phyloP scores from a whole-genome alignment of 176 grass and related monocot species.

The Bothriochloa decipiens region DNA sequence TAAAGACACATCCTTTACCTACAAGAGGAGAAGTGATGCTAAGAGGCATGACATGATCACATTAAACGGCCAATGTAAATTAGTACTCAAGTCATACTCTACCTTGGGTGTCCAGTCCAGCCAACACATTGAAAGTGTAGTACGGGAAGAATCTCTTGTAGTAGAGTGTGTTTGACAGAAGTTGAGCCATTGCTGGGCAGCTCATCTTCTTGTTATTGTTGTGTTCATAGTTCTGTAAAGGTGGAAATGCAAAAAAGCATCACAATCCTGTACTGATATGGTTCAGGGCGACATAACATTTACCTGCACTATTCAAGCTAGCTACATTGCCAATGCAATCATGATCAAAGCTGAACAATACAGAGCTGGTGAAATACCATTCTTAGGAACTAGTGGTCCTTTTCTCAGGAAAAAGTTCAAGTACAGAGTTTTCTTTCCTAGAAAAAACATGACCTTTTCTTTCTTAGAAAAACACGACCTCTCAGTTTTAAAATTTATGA shows the following conservation, averaged over 20 bases:
- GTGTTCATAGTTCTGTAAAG: slow-evolving; percentile 58
- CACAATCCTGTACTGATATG: background rate
- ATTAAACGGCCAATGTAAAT: background rate
- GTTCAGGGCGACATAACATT: background rate
- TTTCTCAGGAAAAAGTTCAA: background rate
- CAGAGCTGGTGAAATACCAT: background rate
- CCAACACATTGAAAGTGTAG: slow-evolving; percentile 66
- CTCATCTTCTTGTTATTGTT: slow-evolving; percentile 79
- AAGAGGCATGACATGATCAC: background rate
- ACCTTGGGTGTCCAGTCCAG: slow-evolving; percentile 68
- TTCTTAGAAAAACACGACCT: background rate
- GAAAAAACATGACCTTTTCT: no score
- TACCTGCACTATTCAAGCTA: background rate
- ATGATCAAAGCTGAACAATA: background rate
- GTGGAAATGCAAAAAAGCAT: background rate
- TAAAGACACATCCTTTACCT: slow-evolving; percentile 80
- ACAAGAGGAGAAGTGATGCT: slow-evolving; percentile 1
- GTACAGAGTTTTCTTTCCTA: no score
- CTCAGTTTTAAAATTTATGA: background rate
- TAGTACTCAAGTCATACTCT: slow-evolving; percentile 1
- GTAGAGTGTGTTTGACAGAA: slow-evolving; percentile 71
- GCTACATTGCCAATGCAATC: background rate
- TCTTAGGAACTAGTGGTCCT: background rate
- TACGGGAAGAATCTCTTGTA: slow-evolving; percentile 76
- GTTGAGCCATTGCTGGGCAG: slow-evolving; percentile 71